These are phyloP conservation scores for Penicillium goetzii DNA, from an alignment of 495 filamentous ascomycete species.

Conservation along the genomic window DNA sequence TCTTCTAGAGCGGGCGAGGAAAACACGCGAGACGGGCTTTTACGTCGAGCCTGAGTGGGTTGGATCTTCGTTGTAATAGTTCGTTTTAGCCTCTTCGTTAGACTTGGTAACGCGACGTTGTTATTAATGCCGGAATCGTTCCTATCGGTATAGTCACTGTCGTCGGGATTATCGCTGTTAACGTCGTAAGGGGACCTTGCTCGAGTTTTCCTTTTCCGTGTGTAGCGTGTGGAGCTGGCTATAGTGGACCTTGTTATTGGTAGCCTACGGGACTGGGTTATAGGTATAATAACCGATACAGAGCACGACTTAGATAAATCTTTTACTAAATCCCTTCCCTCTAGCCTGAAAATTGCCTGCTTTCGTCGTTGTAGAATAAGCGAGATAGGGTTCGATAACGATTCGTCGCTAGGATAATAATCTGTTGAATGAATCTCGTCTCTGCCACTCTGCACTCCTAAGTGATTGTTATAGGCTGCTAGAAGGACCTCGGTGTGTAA, in stretches of 20 bases:
- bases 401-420: background rate
- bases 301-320: background rate
- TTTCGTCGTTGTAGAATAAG: background rate
- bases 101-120: background rate
- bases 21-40: background rate
- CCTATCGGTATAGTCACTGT: background rate
- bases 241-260: background rate
- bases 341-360: background rate
- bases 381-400: background rate
- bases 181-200: background rate
- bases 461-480: background rate
- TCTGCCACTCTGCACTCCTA: background rate
- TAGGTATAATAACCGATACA: background rate
- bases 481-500: background rate
- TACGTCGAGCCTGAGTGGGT: background rate
- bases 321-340: background rate
- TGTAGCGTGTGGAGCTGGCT: background rate
- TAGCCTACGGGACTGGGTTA: background rate
- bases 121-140: background rate
- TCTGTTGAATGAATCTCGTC: background rate
- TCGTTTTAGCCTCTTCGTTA: background rate
- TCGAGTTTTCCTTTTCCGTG: background rate
- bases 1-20: background rate
- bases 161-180: conserved; percentile 1
- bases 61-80: background rate